Percentiles rank a stretch among this genome's conserved stretches.
phyloP scores from a whole-genome alignment of 192 early-diverging fungal species.

The Gigaspora rosea region DNA sequence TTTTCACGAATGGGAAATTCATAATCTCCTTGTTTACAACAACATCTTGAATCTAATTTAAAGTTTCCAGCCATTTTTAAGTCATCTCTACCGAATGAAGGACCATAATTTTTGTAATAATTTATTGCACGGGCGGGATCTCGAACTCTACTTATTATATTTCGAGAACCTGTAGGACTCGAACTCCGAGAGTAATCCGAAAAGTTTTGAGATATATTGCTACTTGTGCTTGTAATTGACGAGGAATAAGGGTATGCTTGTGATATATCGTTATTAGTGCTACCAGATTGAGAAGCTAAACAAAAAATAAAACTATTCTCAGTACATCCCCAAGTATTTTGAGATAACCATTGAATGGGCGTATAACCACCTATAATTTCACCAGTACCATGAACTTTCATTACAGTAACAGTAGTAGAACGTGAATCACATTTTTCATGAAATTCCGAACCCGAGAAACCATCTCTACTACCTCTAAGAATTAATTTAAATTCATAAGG shows the following conservation, averaged over 20 bases:
- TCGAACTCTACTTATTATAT: constrained; percentile 7
- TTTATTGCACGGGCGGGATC: not conserved
- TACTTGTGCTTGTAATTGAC: not conserved
- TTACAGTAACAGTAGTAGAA: not conserved
- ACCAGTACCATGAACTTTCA: constrained; percentile 10
- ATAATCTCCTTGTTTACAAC: constrained; percentile 21
- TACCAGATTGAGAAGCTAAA: not conserved
- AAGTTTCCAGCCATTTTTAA: constrained; percentile 18
- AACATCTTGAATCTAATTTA: not conserved
- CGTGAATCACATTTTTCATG: constrained; percentile 16
- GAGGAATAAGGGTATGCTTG: not conserved
- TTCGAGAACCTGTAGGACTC: not conserved
- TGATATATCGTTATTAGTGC: not conserved
- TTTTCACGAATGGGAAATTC: constrained; percentile 8
- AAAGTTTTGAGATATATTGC: no score
- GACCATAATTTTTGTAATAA: constrained; percentile 20
- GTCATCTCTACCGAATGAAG: constrained; percentile 17
- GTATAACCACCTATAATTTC: constrained; percentile 20
- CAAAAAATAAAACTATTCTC: constrained; percentile 24
- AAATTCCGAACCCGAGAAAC: not conserved
- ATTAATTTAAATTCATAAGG: constrained; percentile 29
- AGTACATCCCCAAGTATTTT: constrained; percentile 3
- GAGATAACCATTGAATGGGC: not conserved
- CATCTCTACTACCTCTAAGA: constrained; percentile 24
- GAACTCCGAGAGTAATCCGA: not conserved